Evolutionary conservation across 192 early-diverging fungal genomes (phyloP).

Genomic region (Dissophora ornata): DNA sequence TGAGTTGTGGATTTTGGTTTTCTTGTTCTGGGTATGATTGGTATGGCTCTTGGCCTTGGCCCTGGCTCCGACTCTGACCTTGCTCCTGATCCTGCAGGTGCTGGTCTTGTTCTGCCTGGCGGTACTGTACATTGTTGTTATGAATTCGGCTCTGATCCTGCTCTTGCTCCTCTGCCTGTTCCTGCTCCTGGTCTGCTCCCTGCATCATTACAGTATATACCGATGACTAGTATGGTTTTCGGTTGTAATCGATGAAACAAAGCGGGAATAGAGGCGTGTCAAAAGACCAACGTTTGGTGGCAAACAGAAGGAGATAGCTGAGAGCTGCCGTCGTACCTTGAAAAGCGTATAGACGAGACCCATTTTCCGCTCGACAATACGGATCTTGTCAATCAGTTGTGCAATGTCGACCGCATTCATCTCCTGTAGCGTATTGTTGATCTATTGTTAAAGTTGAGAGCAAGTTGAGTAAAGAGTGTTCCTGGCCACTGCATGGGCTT

Average conservation of each 20-base stretch:
- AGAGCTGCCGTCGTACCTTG: slow-evolving; percentile 13
- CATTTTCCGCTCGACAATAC: slow-evolving; percentile 51
- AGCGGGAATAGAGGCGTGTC: not conserved
- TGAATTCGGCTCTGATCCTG: not conserved
- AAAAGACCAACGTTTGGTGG: not conserved
- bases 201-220: slow-evolving; percentile 33
- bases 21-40: slow-evolving; percentile 7
- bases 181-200: slow-evolving; percentile 14
- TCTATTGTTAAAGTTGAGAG: slow-evolving; percentile 27
- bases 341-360: slow-evolving; percentile 48
- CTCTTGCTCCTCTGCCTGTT: not conserved
- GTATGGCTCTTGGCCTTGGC: not conserved
- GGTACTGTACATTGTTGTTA: not conserved
- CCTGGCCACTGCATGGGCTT: too few relatives aligned
- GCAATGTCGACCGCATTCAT: slow-evolving; percentile 50
- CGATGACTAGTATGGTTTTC: slow-evolving; percentile 24
- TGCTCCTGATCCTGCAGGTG: not conserved
- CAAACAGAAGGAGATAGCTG: not conserved
- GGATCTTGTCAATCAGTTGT: slow-evolving; percentile 52
- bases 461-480: not conserved
- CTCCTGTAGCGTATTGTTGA: slow-evolving; percentile 43
- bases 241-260: not conserved
- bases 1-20: not conserved
- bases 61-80: too few relatives aligned
- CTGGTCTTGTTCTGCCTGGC: not conserved